Evolutionary conservation across 169 alveolate species (phyloP).

Genomic region (Eimeria brunetti): DNA sequence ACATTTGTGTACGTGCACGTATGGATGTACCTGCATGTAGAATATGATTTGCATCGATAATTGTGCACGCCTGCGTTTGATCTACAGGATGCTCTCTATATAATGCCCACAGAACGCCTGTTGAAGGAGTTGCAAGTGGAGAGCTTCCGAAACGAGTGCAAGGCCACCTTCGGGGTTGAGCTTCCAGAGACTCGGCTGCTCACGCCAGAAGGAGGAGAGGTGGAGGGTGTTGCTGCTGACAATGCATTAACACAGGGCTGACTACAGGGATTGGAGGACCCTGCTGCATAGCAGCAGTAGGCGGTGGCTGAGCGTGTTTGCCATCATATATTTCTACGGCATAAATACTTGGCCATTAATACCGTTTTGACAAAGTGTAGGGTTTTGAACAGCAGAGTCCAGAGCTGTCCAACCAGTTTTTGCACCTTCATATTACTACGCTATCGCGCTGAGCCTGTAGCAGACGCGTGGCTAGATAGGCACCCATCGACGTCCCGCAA

Average conservation of each 20-base stretch:
- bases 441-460: background rate
- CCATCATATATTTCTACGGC: background rate
- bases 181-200: constrained; percentile 18
- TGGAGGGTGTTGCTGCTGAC: background rate
- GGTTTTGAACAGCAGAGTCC: background rate
- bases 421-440: background rate
- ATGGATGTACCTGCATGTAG: background rate
- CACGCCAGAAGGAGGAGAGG: background rate
- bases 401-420: background rate
- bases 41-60: background rate
- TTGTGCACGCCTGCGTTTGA: background rate
- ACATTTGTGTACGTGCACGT: background rate
- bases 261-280: background rate
- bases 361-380: too few relatives aligned
- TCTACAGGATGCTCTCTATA: background rate
- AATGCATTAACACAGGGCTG: background rate
- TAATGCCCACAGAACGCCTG: constrained; percentile 30
- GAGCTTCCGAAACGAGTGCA: constrained; percentile 28
- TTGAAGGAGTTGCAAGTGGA: constrained; percentile 11
- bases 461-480: background rate
- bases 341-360: background rate
- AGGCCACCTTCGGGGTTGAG: constrained; percentile 30
- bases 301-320: background rate
- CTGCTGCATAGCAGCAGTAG: background rate
- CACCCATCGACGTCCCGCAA: background rate